Evolutionary conservation across 192 early-diverging fungal genomes (phyloP), one percentile per base, ranked within the genome.

Genomic region (Coemansia sp.): DNA sequence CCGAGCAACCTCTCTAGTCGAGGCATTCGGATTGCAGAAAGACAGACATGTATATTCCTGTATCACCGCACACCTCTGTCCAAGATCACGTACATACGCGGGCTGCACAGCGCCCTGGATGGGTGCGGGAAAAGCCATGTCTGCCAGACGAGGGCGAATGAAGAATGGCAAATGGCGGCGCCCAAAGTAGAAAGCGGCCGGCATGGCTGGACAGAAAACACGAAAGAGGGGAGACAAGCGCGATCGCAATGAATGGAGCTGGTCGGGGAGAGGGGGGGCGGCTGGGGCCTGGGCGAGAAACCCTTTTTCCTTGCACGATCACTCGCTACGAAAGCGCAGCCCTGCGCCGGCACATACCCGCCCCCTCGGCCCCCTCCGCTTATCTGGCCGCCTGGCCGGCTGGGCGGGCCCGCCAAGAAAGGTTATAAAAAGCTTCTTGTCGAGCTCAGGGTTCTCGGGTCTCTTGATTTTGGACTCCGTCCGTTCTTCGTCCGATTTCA

Each of bases 41-140:
- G 20, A n/a, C 40, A 44, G 3, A n/a, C 40, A 44, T 44, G 40
- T 44, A 44, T 34, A 6, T 34, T 7, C 31, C 31, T 34, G 6
- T 34, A 34, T 34, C 17, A 48, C 47, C 18, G 4, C 47, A 9
- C 47, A n/a, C 59, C 21, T 18, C 6, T 52, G 7, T 12, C 18
- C 49, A 12, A 53, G 61, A 63, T 63, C 61, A 63, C 61, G 37
- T 54, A 63, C 61, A 63, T 63, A 17, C 59, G n/a, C 23, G 20
- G 47, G n/a, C 21, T 21, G 28, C 53, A 34, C 53, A n/a, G 15
- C 15, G 11, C 40, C 4, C 40, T 44, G 15, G 21, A 17, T 36
- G 18, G 55, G 55, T 12, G 18, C 50, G 15, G 50, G 50, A 56
- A 36, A 44, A 12, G 40, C 40, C 40, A 40, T 44, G 40, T 44